phyloP scores from a whole-genome alignment of 352 stramenopile genomes.

The Globisporangium nodosum region DNA sequence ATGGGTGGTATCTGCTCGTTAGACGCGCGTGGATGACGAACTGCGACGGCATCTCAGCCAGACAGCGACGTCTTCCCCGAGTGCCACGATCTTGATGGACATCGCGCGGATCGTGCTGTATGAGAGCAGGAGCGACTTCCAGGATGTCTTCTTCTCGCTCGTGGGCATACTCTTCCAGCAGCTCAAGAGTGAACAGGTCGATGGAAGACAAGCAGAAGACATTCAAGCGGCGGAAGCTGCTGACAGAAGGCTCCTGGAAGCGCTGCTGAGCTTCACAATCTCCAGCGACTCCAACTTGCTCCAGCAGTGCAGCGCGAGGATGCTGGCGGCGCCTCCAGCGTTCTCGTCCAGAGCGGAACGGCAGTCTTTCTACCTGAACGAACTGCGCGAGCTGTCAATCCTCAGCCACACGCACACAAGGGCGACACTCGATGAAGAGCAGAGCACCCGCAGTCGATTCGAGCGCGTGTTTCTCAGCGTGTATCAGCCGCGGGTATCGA shows the following conservation, averaged over 20 bases:
- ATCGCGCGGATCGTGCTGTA: slow-evolving; percentile 8
- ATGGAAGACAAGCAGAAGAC: not conserved
- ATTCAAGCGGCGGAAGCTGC: not conserved
- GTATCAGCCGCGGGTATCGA: slow-evolving; percentile 1
- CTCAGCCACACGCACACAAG: no score
- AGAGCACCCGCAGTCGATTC: not conserved
- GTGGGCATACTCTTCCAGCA: slow-evolving; percentile 30
- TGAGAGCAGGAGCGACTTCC: not conserved
- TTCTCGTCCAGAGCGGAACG: slow-evolving; percentile 14
- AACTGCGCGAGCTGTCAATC: slow-evolving; percentile 4
- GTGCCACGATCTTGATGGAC: slow-evolving; percentile 1
- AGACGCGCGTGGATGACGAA: slow-evolving; percentile 6
- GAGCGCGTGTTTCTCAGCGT: not conserved
- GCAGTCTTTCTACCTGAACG: slow-evolving; percentile 13
- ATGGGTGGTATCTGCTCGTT: not conserved
- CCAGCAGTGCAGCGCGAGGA: slow-evolving; percentile 13
- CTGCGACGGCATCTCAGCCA: slow-evolving; percentile 4
- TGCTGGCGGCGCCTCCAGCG: slow-evolving; percentile 21
- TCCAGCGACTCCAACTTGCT: slow-evolving; percentile 14
- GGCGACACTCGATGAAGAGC: not conserved
- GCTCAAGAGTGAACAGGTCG: not conserved
- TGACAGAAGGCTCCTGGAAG: slow-evolving; percentile 15
- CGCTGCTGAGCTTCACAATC: slow-evolving; percentile 20
- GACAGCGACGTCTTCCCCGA: not conserved
- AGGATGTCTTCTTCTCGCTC: slow-evolving; percentile 29